Evolutionary conservation across 352 stramenopile genomes (phyloP).

Genomic region (Phytopythium kandeliae): DNA sequence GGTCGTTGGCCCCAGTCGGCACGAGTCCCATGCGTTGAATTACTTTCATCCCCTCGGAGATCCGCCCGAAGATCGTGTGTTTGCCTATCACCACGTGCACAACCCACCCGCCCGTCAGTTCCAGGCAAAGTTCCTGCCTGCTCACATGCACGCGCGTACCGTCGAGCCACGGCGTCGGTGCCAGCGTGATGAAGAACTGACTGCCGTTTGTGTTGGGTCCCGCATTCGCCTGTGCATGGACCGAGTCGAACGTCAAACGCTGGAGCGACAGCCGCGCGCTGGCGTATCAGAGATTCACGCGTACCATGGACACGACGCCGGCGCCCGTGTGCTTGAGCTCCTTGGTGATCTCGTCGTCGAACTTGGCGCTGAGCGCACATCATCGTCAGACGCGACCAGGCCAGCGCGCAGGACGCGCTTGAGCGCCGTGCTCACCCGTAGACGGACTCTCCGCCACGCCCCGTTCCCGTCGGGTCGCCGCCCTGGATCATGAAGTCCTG

Average conservation of each 20-base stretch:
- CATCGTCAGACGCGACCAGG: no score
- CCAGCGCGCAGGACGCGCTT: no score
- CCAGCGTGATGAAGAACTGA: constrained; percentile 94
- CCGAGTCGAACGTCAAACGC: no score
- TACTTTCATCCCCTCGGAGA: constrained; percentile 91
- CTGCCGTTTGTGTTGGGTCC: constrained; percentile 90
- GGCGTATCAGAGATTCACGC: no score
- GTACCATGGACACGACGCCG: constrained; percentile 88
- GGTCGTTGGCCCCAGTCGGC: constrained; percentile 83
- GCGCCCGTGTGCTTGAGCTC: constrained; percentile 93
- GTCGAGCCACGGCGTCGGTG: constrained; percentile 92
- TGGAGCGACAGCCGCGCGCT: no score
- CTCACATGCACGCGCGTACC: constrained; percentile 25
- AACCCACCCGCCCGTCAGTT: neutral
- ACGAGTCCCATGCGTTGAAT: constrained; percentile 90
- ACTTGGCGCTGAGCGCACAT: constrained; percentile 89
- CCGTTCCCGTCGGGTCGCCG: constrained; percentile 92
- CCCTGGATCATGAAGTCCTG: constrained; percentile 96
- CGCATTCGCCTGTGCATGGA: constrained; percentile 81
- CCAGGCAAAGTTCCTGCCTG: no score
- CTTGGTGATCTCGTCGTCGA: constrained; percentile 92
- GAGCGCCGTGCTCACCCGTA: no score
- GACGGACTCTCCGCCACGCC: constrained; percentile 88
- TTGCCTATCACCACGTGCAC: constrained; percentile 46
- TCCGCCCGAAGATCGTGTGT: constrained; percentile 92